phyloP scores from a whole-genome alignment of 768 basidiomycete genomes.

The Mycena albidolilacea region DNA sequence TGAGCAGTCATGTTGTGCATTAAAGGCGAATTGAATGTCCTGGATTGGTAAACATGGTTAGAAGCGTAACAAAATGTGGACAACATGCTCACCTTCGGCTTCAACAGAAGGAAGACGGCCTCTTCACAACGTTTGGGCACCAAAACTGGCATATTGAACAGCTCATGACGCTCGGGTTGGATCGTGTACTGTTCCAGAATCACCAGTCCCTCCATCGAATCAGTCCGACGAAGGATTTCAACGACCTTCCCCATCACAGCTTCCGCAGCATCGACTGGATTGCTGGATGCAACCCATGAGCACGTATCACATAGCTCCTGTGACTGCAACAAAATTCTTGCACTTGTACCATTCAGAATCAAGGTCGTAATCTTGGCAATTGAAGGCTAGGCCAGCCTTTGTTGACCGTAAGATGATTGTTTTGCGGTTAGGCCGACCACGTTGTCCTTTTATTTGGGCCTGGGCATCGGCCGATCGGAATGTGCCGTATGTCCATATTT shows the following conservation, averaged over 20 bases:
- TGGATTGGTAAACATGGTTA: neutral
- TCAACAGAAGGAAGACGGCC: neutral
- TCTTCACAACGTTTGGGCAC: neutral
- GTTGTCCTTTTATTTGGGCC: too few relatives aligned
- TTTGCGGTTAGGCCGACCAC: too few relatives aligned
- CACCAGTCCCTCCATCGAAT: too few relatives aligned
- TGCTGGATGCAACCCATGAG: conserved; percentile 45
- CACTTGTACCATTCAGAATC: too few relatives aligned
- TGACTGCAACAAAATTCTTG: conserved; percentile 34
- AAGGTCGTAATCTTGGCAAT: too few relatives aligned
- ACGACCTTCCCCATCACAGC: conserved; percentile 7
- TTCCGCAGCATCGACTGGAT: conserved; percentile 13
- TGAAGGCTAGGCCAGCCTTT: too few relatives aligned
- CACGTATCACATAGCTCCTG: conserved; percentile 41
- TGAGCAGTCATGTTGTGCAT: too few relatives aligned
- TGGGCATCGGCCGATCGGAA: too few relatives aligned
- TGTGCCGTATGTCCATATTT: too few relatives aligned
- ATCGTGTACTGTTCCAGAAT: too few relatives aligned
- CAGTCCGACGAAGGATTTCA: neutral
- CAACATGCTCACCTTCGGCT: conserved; percentile 21
- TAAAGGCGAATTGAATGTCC: neutral
- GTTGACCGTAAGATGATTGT: too few relatives aligned
- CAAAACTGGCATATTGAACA: neutral
- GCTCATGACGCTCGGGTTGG: too few relatives aligned
- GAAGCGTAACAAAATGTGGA: conserved; percentile 26